phyloP scores from a whole-genome alignment of 495 filamentous ascomycete species.

The Hypoxylon rickii region DNA sequence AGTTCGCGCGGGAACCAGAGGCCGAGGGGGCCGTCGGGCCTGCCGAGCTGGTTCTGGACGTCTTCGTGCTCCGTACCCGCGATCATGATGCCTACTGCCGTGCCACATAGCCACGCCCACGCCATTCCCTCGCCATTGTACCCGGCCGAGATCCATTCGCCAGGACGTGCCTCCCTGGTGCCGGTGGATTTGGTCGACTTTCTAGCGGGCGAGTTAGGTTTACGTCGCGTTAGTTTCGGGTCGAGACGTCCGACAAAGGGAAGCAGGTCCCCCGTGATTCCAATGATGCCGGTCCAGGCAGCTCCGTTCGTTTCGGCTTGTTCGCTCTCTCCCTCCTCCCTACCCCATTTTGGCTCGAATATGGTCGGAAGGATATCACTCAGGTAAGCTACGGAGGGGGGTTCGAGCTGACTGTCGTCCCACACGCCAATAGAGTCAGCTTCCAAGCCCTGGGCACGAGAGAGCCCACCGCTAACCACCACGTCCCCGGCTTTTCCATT shows the following conservation, averaged over 20 bases:
- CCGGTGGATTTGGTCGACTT: not conserved
- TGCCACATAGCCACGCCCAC: conserved; percentile 51
- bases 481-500: conserved; percentile 27
- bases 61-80: conserved; percentile 26
- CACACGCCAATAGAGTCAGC: conserved; percentile 40
- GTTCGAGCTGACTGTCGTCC: conserved; percentile 39
- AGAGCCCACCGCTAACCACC: conserved; percentile 45
- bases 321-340: not conserved
- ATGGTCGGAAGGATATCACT: conserved; percentile 29
- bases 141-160: conserved; percentile 54
- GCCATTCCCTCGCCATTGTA: conserved; percentile 56
- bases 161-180: conserved; percentile 1
- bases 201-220: not conserved
- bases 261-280: conserved; percentile 49
- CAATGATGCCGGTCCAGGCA: conserved; percentile 53
- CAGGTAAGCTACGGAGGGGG: conserved; percentile 33
- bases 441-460: conserved; percentile 34
- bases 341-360: conserved; percentile 16
- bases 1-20: conserved; percentile 44
- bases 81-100: conserved; percentile 48
- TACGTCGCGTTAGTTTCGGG: conserved; percentile 33
- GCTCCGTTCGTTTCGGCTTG: conserved; percentile 2
- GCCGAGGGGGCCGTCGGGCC: conserved; percentile 1
- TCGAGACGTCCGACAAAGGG: conserved; percentile 54
- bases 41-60: not conserved